Conservation (phyloP, 805 yeast genomes). For the Candida easanensis region DNA sequence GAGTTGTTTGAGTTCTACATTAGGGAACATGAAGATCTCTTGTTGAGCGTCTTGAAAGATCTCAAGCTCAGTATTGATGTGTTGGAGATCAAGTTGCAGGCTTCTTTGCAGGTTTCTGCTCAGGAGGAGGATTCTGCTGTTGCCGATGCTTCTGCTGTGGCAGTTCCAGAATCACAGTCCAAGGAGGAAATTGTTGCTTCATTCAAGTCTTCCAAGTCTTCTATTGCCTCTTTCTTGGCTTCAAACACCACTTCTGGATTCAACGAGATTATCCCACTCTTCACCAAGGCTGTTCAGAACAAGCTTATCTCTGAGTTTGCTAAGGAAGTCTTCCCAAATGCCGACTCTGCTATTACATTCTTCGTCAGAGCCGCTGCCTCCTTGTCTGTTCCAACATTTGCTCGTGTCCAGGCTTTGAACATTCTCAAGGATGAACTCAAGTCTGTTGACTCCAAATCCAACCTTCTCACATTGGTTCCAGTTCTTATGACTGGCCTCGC, state of each 20-base stretch:
- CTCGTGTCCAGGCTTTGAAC: constrained; percentile 49
- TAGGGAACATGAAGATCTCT: constrained; percentile 34
- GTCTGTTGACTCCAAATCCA: constrained; percentile 35
- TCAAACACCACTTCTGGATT: constrained; percentile 39
- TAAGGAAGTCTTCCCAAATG: constrained; percentile 35
- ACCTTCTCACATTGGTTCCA: constrained; percentile 57
- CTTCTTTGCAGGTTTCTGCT: constrained; percentile 43
- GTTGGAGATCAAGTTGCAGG: constrained; percentile 65
- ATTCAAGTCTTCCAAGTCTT: constrained; percentile 18
- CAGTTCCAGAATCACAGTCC: constrained; percentile 15
- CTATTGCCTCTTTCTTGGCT: constrained; percentile 35
- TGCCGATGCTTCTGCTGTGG: constrained; percentile 17
- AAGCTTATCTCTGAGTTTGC: constrained; percentile 26
- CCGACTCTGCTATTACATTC: constrained; percentile 53
- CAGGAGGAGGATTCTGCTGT: constrained; percentile 26
- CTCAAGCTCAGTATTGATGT: constrained; percentile 37
- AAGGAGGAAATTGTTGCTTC: constrained; percentile 16
- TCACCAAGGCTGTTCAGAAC: constrained; percentile 41
- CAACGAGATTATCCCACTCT: constrained; percentile 37
- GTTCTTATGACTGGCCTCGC: constrained; percentile 50
- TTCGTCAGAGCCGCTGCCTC: constrained; percentile 55
- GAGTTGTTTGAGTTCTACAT: constrained; percentile 40
- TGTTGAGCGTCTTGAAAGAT: constrained; percentile 37
- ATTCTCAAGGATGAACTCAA: constrained; percentile 34
- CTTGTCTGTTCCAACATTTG: constrained; percentile 54